These are phyloP conservation scores for Theobroma grandiflorum DNA, from an alignment of 441 rosid genomes.

Conservation along the genomic window DNA sequence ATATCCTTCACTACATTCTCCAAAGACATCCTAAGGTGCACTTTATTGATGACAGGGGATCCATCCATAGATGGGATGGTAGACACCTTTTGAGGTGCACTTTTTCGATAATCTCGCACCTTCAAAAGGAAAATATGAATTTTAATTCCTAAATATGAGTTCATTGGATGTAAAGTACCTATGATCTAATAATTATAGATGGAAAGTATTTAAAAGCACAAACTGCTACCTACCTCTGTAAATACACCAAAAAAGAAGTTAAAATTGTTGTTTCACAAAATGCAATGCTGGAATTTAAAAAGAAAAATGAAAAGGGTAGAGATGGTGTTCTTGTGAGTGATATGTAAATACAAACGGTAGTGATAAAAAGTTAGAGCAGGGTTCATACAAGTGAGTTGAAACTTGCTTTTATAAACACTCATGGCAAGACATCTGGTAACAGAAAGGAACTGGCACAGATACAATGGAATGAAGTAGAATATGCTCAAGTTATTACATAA, in stretches of 20 bases:
- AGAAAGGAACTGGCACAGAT: neutral
- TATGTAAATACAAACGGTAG: neutral
- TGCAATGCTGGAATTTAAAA: neutral
- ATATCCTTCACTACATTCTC: constrained; percentile 96
- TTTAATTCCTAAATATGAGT: constrained; percentile 1
- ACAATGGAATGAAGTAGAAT: constrained; percentile 8
- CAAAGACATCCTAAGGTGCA: constrained; percentile 80
- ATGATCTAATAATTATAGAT: constrained; percentile 4
- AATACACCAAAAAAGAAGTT: constrained; percentile 12
- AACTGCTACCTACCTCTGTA: neutral
- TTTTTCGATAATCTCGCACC: constrained; percentile 87
- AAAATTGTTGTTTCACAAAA: neutral
- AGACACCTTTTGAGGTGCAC: constrained; percentile 60
- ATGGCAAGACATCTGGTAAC: neutral
- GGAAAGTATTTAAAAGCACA: constrained; percentile 4
- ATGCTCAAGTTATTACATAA: neutral
- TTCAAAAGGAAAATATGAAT: constrained; percentile 44
- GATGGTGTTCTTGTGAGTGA: neutral
- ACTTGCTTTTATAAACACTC: neutral
- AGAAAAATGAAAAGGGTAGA: neutral
- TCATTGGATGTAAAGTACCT: constrained; percentile 3
- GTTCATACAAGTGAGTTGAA: neutral
- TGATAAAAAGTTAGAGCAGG: neutral
- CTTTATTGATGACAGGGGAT: constrained; percentile 66
- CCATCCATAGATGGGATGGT: constrained; percentile 37